Evolutionary conservation across 257 asterid genomes (phyloP), one percentile per base, ranked within the genome.

Genomic region (Fraxinus pennsylvanica): DNA sequence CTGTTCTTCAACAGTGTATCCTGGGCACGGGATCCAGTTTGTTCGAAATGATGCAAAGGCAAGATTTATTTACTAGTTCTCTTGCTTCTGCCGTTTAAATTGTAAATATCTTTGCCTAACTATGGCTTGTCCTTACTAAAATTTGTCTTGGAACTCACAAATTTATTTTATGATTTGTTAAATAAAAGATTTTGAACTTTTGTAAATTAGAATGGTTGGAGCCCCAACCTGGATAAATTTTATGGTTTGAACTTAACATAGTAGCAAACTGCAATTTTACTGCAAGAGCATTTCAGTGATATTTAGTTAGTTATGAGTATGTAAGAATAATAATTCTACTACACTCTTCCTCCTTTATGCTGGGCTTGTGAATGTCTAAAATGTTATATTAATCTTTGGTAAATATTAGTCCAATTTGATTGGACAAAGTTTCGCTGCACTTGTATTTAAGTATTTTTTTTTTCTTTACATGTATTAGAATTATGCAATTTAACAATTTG

Each of bases 31-130:
- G 29, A 94, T 94, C 75, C 98, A 94, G 50, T 94, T 78, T 84
- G 98, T 94, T 66, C 92, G 97, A 38, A 94, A 92, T 32, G 98
- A 94, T 73, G 97, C 98, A 3, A 94, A 94, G 95, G 98, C 91
- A 50, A 67, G 50, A 27, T 33, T 72, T 75, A 68, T 68, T 52
- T 47, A 4, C 27, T 81, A 0, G 4, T 43, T 50, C 6, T 71
- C 13, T 22, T 61, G 12, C 25, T 61, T 17, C 13, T 74, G 1
- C 72, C 1, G 4, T 80, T 9, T 15, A 8, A 29, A 27, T 68
- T 67, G 38, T 36, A 9, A 12, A 2, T 27, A 5, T 36, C 6
- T 36, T 36, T 43, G 32, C n/a, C 13, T 27, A 52, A 1, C 73
- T 57, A 32, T 74, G 71, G 68, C 19, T 39, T 35, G 45, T 39